These are phyloP conservation scores for Dentipellis sp. DNA, from an alignment of 768 basidiomycete genomes.

Conservation along the genomic window DNA sequence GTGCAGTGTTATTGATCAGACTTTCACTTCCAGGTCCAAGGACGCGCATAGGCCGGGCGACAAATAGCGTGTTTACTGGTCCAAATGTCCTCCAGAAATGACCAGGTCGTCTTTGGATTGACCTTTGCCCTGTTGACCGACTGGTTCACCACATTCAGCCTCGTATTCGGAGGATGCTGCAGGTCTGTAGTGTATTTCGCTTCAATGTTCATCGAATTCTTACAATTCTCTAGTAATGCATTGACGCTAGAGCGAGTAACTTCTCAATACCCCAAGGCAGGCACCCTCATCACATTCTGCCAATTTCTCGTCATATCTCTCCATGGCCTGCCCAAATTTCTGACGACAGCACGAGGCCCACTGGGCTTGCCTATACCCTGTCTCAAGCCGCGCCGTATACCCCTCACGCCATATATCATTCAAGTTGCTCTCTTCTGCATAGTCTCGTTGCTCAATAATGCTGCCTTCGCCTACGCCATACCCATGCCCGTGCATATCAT, in stretches of 20 bases:
- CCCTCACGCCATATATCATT: slow-evolving; percentile 59
- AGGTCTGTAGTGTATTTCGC: slow-evolving; percentile 28
- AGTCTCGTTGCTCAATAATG: slow-evolving; percentile 80
- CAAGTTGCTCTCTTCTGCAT: slow-evolving; percentile 79
- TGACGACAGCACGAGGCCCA: slow-evolving; percentile 19
- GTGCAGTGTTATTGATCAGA: background rate
- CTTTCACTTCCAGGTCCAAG: no score
- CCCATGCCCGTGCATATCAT: slow-evolving; percentile 94
- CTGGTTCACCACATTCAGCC: slow-evolving; percentile 58
- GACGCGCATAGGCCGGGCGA: no score
- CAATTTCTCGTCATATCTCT: slow-evolving; percentile 77
- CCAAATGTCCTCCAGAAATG: no score
- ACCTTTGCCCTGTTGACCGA: slow-evolving; percentile 13
- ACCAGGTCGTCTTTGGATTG: background rate
- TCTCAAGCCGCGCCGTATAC: slow-evolving; percentile 57
- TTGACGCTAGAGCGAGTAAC: slow-evolving; percentile 70
- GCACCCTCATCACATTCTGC: slow-evolving; percentile 78
- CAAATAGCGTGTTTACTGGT: no score
- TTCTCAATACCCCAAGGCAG: slow-evolving; percentile 55
- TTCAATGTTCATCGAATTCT: background rate
- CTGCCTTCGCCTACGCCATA: slow-evolving; percentile 78
- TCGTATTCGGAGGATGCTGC: slow-evolving; percentile 91
- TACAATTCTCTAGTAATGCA: slow-evolving; percentile 50
- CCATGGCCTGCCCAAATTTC: slow-evolving; percentile 59
- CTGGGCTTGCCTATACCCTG: slow-evolving; percentile 27